Percentiles rank a stretch among this genome's conserved stretches.
phyloP scores from a whole-genome alignment of 2,329 filamentous ascomycete genomes.

The Claviceps sp. region DNA sequence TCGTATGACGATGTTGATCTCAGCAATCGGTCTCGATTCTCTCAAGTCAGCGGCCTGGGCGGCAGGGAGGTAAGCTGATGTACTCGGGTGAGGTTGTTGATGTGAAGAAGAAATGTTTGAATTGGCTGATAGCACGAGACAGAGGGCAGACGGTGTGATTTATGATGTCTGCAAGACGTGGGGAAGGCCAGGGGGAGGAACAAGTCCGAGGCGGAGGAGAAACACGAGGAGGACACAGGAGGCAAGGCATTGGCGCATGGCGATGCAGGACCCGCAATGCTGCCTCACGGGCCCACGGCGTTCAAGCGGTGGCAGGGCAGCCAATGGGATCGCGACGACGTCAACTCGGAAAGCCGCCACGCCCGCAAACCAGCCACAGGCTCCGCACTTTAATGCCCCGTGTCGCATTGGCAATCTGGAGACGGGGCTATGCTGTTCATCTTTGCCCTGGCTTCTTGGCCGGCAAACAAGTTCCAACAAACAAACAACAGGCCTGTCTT shows the following conservation, averaged over 20 bases:
- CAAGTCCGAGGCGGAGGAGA: not conserved
- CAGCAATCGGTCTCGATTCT: not conserved
- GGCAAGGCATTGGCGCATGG: not conserved
- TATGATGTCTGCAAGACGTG: not conserved
- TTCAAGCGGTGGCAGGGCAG: too few species aligned
- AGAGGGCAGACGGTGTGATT: not conserved
- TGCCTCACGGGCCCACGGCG: not conserved
- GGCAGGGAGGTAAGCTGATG: not conserved
- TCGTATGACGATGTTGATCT: not conserved
- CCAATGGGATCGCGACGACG: too few species aligned
- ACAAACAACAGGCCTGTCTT: too few species aligned
- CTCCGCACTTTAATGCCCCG: too few species aligned
- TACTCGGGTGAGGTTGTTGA: not conserved
- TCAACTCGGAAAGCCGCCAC: too few species aligned
- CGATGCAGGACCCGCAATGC: not conserved
- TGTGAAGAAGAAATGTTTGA: not conserved
- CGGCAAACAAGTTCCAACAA: too few species aligned
- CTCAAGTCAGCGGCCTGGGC: too few species aligned
- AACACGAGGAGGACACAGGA: not conserved
- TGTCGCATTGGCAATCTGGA: too few species aligned
- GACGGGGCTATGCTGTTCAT: too few species aligned
- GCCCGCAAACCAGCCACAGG: too few species aligned
- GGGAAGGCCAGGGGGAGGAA: not conserved
- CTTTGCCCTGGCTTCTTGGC: too few species aligned
- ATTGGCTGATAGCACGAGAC: not conserved